These are phyloP conservation scores for Phaseolus lunatus DNA, from an alignment of 306 rosid genomes.

Conservation along the genomic window DNA sequence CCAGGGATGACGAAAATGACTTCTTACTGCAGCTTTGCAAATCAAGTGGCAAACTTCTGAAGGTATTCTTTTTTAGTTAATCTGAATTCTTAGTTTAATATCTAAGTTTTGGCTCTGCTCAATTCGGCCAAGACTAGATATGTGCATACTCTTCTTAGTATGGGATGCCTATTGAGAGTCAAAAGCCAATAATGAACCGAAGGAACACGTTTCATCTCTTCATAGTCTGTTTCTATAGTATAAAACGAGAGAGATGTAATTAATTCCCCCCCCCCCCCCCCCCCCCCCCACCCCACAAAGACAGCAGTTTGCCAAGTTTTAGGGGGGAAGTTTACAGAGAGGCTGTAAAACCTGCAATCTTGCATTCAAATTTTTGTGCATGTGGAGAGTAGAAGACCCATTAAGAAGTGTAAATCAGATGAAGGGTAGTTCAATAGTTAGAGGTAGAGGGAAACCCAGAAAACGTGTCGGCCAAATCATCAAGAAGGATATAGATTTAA, in stretches of 20 bases:
- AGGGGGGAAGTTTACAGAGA: too few species aligned
- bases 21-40: slow-evolving; percentile 87
- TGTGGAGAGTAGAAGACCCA: not conserved
- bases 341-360: too few species aligned
- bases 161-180: not conserved
- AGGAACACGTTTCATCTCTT: too few species aligned
- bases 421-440: not conserved
- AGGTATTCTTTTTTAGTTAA: slow-evolving; percentile 54
- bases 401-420: not conserved
- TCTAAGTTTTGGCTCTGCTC: not conserved
- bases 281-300: too few species aligned
- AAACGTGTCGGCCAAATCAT: not conserved
- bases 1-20: slow-evolving; percentile 86
- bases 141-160: not conserved
- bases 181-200: not conserved
- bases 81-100: not conserved
- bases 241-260: too few species aligned
- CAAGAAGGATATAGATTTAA: not conserved
- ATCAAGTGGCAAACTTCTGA: slow-evolving; percentile 77
- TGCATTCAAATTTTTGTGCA: too few species aligned
- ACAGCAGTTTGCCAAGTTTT: too few species aligned
- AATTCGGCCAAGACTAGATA: not conserved
- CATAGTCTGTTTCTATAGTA: too few species aligned
- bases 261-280: too few species aligned
- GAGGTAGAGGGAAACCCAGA: not conserved